Percentiles rank a stretch among this genome's conserved stretches.
These are phyloP conservation scores for Chalaropsis ovoidea DNA, from an alignment of 2,329 filamentous ascomycete species.

Conservation along the genomic window DNA sequence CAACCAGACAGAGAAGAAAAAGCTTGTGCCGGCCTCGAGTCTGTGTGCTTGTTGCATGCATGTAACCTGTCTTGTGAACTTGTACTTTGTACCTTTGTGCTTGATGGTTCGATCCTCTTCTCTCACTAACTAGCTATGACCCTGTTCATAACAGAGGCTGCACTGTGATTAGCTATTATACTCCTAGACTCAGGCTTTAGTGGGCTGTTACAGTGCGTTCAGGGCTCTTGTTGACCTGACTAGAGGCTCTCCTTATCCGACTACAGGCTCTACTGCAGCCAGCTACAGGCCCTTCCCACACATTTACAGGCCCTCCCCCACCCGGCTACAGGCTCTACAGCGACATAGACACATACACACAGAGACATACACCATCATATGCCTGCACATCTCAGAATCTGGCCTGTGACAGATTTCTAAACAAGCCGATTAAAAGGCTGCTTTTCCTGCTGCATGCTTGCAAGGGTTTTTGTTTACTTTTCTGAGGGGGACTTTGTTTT, in stretches of 20 bases:
- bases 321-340: too few species aligned
- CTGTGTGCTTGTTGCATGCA: conserved; percentile 1
- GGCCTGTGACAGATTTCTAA: conserved; percentile 8
- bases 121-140: neutral
- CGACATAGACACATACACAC: too few species aligned
- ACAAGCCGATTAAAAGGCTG: neutral
- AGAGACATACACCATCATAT: neutral
- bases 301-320: too few species aligned
- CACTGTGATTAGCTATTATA: neutral
- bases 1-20: neutral
- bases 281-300: too few species aligned
- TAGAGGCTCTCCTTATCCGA: too few species aligned
- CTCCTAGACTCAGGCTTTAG: neutral
- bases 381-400: conserved; percentile 7
- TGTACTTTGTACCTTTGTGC: neutral
- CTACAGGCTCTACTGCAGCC: neutral
- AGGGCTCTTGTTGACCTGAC: neutral
- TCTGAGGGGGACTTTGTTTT: neutral
- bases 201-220: neutral
- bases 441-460: neutral
- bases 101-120: neutral
- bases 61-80: neutral
- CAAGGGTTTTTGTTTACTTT: conserved; percentile 16
- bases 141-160: neutral
- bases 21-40: conserved; percentile 1